Conservation (phyloP, 2,329 filamentous ascomycete genomes). For the Phoma sp. region DNA sequence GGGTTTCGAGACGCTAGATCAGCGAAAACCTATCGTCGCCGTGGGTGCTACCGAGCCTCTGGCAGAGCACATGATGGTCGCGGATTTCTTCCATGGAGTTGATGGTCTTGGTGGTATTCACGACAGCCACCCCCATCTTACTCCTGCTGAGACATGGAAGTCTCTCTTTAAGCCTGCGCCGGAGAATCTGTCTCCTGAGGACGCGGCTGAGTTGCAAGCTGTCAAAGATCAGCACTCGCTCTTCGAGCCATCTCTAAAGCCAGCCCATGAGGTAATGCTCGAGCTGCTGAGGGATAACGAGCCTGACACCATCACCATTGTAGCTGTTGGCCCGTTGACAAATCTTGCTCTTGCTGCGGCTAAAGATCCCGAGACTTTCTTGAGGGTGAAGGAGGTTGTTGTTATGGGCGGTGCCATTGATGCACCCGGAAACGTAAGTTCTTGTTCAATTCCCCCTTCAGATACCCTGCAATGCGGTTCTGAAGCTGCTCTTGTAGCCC, state of each 20-base stretch:
- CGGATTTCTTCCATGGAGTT: conserved; percentile 72
- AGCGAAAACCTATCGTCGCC: conserved; percentile 81
- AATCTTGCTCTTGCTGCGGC: conserved; percentile 89
- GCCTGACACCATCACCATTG: conserved; percentile 82
- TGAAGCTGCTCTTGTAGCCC: conserved; percentile 25
- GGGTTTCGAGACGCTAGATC: conserved; percentile 75
- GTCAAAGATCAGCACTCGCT: conserved; percentile 52
- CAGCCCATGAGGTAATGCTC: conserved; percentile 87
- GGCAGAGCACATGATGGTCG: conserved; percentile 76
- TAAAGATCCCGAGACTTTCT: conserved; percentile 86
- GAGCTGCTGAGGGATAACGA: conserved; percentile 82
- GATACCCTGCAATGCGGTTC: conserved; percentile 9
- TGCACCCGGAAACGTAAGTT: conserved; percentile 72
- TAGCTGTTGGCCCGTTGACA: conserved; percentile 90
- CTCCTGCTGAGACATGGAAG: conserved; percentile 57
- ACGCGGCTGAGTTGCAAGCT: conserved; percentile 45
- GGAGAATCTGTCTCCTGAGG: conserved; percentile 38
- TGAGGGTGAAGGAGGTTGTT: conserved; percentile 86
- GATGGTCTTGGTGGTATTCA: conserved; percentile 59
- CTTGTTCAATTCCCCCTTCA: not conserved
- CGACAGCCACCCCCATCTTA: conserved; percentile 56
- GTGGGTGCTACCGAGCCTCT: conserved; percentile 86
- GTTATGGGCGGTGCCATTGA: conserved; percentile 93
- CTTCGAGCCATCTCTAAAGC: conserved; percentile 77
- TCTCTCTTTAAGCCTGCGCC: conserved; percentile 50